Evolutionary conservation across 2,329 filamentous ascomycete species (phyloP).

Genomic region (Phialemoniopsis sp.): DNA sequence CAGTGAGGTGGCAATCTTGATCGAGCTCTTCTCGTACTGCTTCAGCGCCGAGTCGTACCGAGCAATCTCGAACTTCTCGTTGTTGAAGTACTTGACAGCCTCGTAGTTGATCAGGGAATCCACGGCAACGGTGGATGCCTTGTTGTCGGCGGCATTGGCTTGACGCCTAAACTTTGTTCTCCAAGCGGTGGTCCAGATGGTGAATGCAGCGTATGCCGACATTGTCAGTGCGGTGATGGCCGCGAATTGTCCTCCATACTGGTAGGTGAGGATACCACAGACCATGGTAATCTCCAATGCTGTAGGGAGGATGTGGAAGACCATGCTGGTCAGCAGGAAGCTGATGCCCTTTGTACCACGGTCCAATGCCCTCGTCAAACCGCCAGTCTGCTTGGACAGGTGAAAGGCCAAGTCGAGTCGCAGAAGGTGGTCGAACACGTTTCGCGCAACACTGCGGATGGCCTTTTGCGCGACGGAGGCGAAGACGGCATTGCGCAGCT

Average conservation of each 20-base stretch:
- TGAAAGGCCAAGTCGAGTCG: conserved; percentile 91
- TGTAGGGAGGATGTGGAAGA: conserved; percentile 94
- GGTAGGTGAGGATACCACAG: conserved; percentile 92
- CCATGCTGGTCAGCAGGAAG: conserved; percentile 95
- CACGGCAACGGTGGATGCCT: conserved; percentile 88
- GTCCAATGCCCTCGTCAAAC: conserved; percentile 89
- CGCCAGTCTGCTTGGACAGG: conserved; percentile 88
- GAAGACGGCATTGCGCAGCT: conserved; percentile 93
- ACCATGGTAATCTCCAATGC: conserved; percentile 92
- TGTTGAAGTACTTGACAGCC: conserved; percentile 99
- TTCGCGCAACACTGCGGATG: conserved; percentile 83
- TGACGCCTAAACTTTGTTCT: conserved; percentile 93
- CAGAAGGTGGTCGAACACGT: conserved; percentile 88
- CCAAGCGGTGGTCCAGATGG: conserved; percentile 95
- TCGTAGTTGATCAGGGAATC: conserved; percentile 99
- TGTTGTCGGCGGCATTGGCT: conserved; percentile 94
- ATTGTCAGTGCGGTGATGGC: conserved; percentile 88
- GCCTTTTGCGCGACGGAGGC: conserved; percentile 96
- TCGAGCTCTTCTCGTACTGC: conserved; percentile 87
- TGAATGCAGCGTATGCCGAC: conserved; percentile 93
- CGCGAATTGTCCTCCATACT: conserved; percentile 90
- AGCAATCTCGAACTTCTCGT: conserved; percentile 88
- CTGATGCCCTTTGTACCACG: conserved; percentile 97
- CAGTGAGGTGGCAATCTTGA: conserved; percentile 93
- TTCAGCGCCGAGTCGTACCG: conserved; percentile 85